Evolutionary conservation across 371 early-diverging fungal species (phyloP).

Genomic region (Syncephalastrum racemosum): DNA sequence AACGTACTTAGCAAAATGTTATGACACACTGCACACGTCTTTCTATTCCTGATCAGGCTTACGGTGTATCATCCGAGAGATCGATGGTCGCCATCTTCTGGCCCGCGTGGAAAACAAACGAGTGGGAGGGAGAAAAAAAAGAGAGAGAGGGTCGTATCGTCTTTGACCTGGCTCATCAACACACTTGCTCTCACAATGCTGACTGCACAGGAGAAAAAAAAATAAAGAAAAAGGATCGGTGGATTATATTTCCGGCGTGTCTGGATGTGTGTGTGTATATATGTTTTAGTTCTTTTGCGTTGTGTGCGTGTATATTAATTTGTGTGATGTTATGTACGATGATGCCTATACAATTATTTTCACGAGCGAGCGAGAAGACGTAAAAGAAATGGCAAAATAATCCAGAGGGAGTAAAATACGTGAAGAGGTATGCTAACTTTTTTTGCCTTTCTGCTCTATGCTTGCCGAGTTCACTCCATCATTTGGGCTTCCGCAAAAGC

Average conservation of each 20-base stretch:
- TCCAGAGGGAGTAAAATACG: too few relatives aligned
- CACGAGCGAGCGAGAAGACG: not conserved
- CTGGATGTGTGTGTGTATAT: too few relatives aligned
- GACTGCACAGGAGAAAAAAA: not conserved
- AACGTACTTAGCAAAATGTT: too few relatives aligned
- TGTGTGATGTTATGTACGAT: constrained; percentile 1
- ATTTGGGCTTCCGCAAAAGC: constrained; percentile 8
- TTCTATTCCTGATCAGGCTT: too few relatives aligned
- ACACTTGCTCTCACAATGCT: not conserved
- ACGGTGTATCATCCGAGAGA: too few relatives aligned
- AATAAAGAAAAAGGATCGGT: constrained; percentile 1
- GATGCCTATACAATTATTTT: not conserved
- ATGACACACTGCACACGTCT: too few relatives aligned
- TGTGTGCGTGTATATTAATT: not conserved
- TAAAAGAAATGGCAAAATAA: not conserved
- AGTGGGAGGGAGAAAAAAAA: constrained; percentile 1
- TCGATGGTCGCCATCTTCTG: too few relatives aligned
- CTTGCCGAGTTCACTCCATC: not conserved
- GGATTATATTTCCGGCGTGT: constrained; percentile 4
- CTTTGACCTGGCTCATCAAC: not conserved
- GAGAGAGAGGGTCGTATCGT: not conserved
- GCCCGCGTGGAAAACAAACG: not conserved
- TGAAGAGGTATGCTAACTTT: not conserved
- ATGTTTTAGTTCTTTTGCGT: constrained; percentile 2
- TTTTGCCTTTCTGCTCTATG: not conserved